Evolutionary conservation across 768 basidiomycete species (phyloP), one percentile per base, ranked within the genome.

Genomic region (Lactarius trivialis): DNA sequence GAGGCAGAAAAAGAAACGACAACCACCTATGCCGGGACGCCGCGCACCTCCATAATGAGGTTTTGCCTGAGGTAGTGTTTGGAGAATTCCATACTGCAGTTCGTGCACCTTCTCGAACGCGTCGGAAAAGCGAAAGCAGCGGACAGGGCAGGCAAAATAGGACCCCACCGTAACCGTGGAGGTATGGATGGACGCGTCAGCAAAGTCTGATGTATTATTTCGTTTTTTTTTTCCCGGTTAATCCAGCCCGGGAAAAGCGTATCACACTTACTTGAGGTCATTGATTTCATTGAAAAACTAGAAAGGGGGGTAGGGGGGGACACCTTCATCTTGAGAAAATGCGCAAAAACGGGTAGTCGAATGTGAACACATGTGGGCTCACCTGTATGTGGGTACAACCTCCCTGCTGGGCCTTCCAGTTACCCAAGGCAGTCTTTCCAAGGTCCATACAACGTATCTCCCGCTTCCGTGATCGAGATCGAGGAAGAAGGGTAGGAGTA

Each of bases 401-500:
- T 3, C 68, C 75, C 58, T 75, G 76, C 51, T 65, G 71, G 58
- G 74, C 74, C 60, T 76, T 77, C 72, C 76, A 77, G 50, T 76
- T 68, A 58, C 76, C 76, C 1, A 76, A 68, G 12, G 75, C 76
- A 52, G 76, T 75, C n/a, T 58, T 70, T 15, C 75, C 76, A 41
- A 77, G 67, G 68, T 77, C 76, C 77, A 78, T 77, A 58, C 76
- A 77, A 56, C 77, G 71, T 51, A 77, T 77, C 67, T 78, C 77
- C 66, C 76, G 72, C 75, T 76, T 65, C 34, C 26, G 8, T 52
- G 45, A 24, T 48, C 45, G 45, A 48, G 45, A 24, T 39, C 37
- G 37, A 48, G n/a, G 45, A 54, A 33, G 66, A 14, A 56, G 24
- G 55, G 28, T 45, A 51, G 50, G 51, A 62, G 39, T 58, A 70